Conservation (phyloP, 2,329 filamentous ascomycete genomes). For the Ceratocystis lukuohia region DNA sequence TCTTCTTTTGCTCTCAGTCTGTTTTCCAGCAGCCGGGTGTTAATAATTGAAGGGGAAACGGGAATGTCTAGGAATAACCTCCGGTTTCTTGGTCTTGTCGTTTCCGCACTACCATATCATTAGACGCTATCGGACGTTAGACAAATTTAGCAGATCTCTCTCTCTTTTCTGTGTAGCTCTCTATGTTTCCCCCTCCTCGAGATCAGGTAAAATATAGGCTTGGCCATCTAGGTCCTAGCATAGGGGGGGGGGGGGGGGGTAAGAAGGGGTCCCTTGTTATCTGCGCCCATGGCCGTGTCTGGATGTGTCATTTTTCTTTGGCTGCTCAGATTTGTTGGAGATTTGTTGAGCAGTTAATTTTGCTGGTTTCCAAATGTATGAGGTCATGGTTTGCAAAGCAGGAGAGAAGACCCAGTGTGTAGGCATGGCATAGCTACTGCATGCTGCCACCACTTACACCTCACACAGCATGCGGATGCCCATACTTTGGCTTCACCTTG, state of each 20-base stretch:
- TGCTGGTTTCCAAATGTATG: neutral
- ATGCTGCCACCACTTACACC: neutral
- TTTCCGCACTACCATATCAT: neutral
- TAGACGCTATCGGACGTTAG: neutral
- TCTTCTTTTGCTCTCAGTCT: neutral
- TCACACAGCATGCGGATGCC: neutral
- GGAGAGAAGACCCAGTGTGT: neutral
- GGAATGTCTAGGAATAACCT: slow-evolving; percentile 3
- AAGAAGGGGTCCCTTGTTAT: no score
- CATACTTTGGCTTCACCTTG: neutral
- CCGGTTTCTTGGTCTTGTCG: neutral
- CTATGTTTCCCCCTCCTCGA: neutral
- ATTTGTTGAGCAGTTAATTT: neutral
- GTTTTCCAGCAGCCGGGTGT: neutral
- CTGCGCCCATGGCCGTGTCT: no score
- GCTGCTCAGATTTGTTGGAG: neutral
- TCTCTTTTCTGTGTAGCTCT: neutral
- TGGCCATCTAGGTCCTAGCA: no score
- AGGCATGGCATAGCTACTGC: neutral
- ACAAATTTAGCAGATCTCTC: neutral
- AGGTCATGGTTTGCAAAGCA: neutral
- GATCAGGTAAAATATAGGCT: neutral
- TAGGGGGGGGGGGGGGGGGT: no score
- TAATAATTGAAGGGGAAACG: neutral
- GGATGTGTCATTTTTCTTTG: neutral